A percentile compares a stretch with the other conserved stretches of the same genome.
Evolutionary conservation across 768 basidiomycete species (phyloP).

Genomic region (Leucocoprinus sp.): DNA sequence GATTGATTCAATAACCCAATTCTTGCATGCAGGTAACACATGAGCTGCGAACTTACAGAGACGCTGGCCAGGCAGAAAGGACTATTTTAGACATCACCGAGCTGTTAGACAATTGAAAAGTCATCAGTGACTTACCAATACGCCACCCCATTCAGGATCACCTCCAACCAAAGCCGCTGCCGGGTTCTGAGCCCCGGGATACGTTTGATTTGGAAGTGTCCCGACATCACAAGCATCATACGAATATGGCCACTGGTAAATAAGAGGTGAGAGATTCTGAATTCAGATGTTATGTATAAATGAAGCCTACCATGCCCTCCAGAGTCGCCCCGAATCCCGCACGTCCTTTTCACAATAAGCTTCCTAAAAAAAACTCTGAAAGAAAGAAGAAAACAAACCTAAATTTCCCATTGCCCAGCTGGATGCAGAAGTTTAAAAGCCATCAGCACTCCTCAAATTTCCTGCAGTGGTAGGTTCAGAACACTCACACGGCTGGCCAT

Average conservation of each 20-base stretch:
- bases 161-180: constrained; percentile 36
- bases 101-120: background rate
- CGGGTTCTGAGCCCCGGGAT: constrained; percentile 49
- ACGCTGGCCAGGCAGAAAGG: constrained; percentile 63
- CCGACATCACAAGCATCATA: constrained; percentile 79
- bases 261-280: background rate
- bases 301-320: constrained; percentile 52
- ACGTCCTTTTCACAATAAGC: too few relatives aligned
- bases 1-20: background rate
- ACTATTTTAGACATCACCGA: constrained; percentile 23
- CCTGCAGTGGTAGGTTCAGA: background rate
- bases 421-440: constrained; percentile 4
- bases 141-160: constrained; percentile 34
- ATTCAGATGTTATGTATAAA: background rate
- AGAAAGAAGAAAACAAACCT: constrained; percentile 21
- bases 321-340: constrained; percentile 69
- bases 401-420: constrained; percentile 48
- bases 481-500: constrained; percentile 30
- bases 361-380: constrained; percentile 2
- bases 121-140: constrained; percentile 20
- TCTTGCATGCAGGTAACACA: background rate
- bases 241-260: constrained; percentile 53
- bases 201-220: constrained; percentile 71
- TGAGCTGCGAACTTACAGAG: constrained; percentile 20
- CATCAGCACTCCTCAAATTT: background rate